These are phyloP conservation scores for Leishmania guyanensis DNA, from an alignment of 208 protist genomes.

Conservation along the genomic window DNA sequence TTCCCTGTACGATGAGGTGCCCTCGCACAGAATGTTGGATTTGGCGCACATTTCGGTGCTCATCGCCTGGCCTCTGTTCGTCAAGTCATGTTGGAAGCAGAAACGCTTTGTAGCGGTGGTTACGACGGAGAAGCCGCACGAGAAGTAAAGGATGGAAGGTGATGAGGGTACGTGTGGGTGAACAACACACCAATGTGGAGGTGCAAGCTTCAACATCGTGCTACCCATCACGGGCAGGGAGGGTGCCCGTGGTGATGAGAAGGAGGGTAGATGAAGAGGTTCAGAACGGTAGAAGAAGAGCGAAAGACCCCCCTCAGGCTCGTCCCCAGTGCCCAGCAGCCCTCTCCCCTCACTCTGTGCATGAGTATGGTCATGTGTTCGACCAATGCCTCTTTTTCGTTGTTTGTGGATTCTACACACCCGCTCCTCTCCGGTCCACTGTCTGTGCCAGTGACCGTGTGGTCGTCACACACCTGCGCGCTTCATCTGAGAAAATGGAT, in stretches of 20 bases:
- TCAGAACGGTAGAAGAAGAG: neutral
- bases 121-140: constrained; percentile 33
- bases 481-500: neutral
- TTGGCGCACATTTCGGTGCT: constrained; percentile 26
- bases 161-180: neutral
- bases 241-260: neutral
- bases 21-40: constrained; percentile 24
- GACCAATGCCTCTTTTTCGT: neutral
- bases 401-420: neutral
- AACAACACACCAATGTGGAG: neutral
- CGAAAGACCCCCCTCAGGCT: neutral
- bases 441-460: neutral
- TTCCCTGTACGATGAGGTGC: constrained; percentile 17
- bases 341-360: neutral
- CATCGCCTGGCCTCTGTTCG: constrained; percentile 28
- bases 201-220: no score
- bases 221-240: neutral
- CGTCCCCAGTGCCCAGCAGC: neutral
- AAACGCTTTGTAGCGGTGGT: constrained; percentile 27
- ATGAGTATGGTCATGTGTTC: neutral
- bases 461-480: neutral
- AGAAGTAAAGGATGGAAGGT: constrained; percentile 24
- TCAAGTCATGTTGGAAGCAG: constrained; percentile 41
- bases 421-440: constrained; percentile 5
- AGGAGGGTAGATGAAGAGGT: neutral